Evolutionary conservation across 768 basidiomycete species (phyloP), one percentile per base, ranked within the genome.

Genomic region (Lentinula edodes): DNA sequence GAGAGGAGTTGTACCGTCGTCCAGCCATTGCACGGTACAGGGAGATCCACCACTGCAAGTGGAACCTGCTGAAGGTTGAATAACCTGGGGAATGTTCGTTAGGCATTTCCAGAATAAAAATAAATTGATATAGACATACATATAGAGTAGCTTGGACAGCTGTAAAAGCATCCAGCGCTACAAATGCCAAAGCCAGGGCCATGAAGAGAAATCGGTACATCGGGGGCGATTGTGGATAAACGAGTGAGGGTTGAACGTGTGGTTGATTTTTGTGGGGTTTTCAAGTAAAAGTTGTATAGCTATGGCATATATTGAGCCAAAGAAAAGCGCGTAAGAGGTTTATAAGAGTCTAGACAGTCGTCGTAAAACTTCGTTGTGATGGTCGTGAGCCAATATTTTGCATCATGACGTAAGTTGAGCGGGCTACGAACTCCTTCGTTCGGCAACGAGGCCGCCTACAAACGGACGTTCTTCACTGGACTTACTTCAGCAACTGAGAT

Each of bases 11-110:
- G 62, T 42, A 16, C 89, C 89, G 63, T 91, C 76, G 59, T 92
- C 89, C 1, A 83, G 62, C 89, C 88, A 91, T 50, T 75, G 61
- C 6, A 90, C 78, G 0, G 68, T 71, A 71, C 86, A 88, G 6
- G 79, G 63, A 63, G 83, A 70, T 10, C 83, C 85, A 28, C 75
- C 89, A 42, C 73, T 73, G 68, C 86, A 89, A 23, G 72, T 73
- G 10, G 79, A 74, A 55, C 73, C 64, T 18, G 18, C 13, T 43
- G 51, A 18, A 52, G 59, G 59, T 23, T 52, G 51, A 34, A 42
- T 41, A 23, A 52, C 20, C 50, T 60, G n/a, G n/a, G 46, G 10
- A 51, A 43, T 42, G 38, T 18, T 13, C 36, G 13, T 1, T 4
- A 20, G 34, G 10, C 20, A 36, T 50, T 35, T 51, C 13, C 16